phyloP scores from a whole-genome alignment of 2,329 filamentous ascomycete genomes.

The Venturia asperata region DNA sequence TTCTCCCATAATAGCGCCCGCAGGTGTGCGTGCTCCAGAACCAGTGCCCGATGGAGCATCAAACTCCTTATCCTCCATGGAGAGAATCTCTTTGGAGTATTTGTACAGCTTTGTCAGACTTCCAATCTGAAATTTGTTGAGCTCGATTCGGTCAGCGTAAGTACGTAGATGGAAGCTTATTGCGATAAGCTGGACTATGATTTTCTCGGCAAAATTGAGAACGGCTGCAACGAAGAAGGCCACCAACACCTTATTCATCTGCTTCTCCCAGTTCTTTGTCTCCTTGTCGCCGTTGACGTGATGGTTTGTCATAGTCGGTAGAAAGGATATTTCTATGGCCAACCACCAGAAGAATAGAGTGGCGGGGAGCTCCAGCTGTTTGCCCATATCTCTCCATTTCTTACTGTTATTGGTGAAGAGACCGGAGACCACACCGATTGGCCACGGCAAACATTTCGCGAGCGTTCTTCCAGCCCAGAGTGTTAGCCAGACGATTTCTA shows the following conservation, averaged over 20 bases:
- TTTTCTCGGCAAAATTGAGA: constrained; percentile 84
- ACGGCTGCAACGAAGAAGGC: constrained; percentile 71
- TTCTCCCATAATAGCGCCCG: constrained; percentile 57
- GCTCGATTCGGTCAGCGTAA: constrained; percentile 81
- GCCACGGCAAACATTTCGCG: constrained; percentile 57
- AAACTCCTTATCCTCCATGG: constrained; percentile 69
- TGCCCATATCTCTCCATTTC: constrained; percentile 88
- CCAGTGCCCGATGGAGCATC: constrained; percentile 44
- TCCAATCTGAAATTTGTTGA: constrained; percentile 84
- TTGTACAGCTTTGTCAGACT: constrained; percentile 58
- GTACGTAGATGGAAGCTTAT: constrained; percentile 88
- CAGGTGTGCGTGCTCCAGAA: constrained; percentile 64
- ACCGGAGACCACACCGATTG: constrained; percentile 58
- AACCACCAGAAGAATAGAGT: constrained; percentile 91
- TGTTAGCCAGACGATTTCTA: constrained; percentile 87
- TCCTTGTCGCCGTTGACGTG: constrained; percentile 47
- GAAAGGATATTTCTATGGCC: constrained; percentile 75
- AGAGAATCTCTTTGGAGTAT: constrained; percentile 57
- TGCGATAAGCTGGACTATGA: constrained; percentile 89
- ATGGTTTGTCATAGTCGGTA: constrained; percentile 69
- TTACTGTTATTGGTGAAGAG: constrained; percentile 80
- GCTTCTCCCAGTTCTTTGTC: constrained; percentile 61
- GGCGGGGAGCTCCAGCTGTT: constrained; percentile 74
- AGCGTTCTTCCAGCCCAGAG: constrained; percentile 69
- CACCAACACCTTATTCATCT: constrained; percentile 79